phyloP scores from a whole-genome alignment of 768 basidiomycete species.

The Suillus subalutaceus region DNA sequence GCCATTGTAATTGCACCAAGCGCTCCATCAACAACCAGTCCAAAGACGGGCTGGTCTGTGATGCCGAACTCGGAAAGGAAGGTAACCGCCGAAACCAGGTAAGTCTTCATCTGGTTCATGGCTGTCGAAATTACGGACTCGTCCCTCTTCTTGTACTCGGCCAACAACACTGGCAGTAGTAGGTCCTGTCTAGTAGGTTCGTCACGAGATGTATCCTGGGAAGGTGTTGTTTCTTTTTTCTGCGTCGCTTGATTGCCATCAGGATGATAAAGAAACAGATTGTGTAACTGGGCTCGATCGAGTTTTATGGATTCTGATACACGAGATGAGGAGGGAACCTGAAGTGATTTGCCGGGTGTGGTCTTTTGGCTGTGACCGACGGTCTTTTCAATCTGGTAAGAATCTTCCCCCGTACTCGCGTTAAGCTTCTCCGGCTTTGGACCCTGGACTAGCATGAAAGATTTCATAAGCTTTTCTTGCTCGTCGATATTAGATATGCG shows the following conservation, averaged over 20 bases:
- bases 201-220: too few species aligned
- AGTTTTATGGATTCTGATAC: too few species aligned
- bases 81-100: not conserved
- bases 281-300: too few species aligned
- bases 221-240: not conserved
- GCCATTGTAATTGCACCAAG: not conserved
- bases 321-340: not conserved
- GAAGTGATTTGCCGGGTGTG: not conserved
- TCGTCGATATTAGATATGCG: not conserved
- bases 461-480: not conserved
- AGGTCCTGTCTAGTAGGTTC: not conserved
- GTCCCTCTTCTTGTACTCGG: not conserved
- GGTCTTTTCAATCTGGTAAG: not conserved
- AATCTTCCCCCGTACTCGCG: not conserved
- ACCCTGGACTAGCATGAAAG: not conserved
- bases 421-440: not conserved
- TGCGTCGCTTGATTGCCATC: not conserved
- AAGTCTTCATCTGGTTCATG: not conserved
- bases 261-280: not conserved
- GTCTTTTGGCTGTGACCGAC: not conserved
- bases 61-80: not conserved
- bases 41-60: slow-evolving; percentile 8
- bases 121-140: not conserved
- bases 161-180: not conserved
- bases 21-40: not conserved